Evolutionary conservation across 2,329 filamentous ascomycete genomes (phyloP), one percentile per base, ranked within the genome.

Genomic region (Cladophialophora psammophila): DNA sequence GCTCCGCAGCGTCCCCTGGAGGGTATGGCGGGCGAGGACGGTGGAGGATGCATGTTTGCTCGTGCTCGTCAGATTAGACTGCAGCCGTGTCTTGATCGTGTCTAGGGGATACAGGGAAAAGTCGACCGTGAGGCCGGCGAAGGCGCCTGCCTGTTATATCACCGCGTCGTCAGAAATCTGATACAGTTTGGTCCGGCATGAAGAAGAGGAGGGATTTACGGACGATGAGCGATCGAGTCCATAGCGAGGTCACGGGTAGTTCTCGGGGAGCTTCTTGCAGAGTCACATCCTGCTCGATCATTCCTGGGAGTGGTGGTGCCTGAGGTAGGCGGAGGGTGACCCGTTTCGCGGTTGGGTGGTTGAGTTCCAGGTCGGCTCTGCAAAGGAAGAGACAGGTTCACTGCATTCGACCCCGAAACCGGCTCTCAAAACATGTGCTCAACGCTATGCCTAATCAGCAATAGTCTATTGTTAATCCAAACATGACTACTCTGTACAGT

Each of bases 21-120:
- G 85, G 76, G 92, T 73, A 55, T 68, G 72, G 54, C 72, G 69
- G 72, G 68, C n/a, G 66, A 61, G 9, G 74, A 75, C 26, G 71
- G 3, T 26, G 26, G 26, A 26, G 26, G 72, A 38, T 34, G 34
- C 31, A 1, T 90, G 87, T 64, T 87, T 85, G 84, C 95, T 93
- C 5, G 26, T 26, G 26, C 32, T 60, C 78, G 90, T 89, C 64
- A 85, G 78, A 56, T 87, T 87, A 70, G 93, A 93, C 82, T 99
- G 95, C 6, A 99, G 92, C 15, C 95, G 93, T 52, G 96, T 99
- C 83, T 99, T 99, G 77, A 99, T 90, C 0, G 95, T 99, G 86
- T 99, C 96, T 84, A 99, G 93, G 0, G 95, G 95, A 84, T 92
- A 99, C 77, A 99, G 92, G 64, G 93, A 93, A 75, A 97, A 90